These are phyloP conservation scores for Hypoxylon fuscum DNA, from an alignment of 495 filamentous ascomycete genomes.

Conservation along the genomic window DNA sequence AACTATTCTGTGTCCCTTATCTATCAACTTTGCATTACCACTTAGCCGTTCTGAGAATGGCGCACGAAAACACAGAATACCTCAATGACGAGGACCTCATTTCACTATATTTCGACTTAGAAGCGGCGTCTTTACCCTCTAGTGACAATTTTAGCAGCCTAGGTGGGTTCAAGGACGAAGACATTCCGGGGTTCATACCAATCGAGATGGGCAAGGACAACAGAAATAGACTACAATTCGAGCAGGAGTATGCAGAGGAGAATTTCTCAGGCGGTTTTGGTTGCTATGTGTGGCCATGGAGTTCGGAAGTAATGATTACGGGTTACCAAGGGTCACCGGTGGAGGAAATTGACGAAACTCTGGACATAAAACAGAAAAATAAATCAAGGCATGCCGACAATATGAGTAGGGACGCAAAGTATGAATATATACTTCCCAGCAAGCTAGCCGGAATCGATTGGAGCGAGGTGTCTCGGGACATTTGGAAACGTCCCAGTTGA, in stretches of 20 bases:
- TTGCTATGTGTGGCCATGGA: constrained; percentile 12
- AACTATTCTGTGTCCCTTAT: too few relatives aligned
- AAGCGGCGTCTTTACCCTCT: neutral
- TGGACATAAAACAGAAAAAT: neutral
- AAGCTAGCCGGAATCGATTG: too few relatives aligned
- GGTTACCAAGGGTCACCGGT: neutral
- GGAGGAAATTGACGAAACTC: neutral
- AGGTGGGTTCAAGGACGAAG: too few relatives aligned
- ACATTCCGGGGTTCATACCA: constrained; percentile 6
- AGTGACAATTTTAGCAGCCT: too few relatives aligned
- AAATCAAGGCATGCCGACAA: neutral
- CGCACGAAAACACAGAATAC: neutral
- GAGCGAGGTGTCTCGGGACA: too few relatives aligned
- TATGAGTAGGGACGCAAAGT: neutral
- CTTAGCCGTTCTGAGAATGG: too few relatives aligned
- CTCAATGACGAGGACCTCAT: constrained; percentile 7
- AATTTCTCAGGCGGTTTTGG: constrained; percentile 17
- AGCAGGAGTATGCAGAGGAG: neutral
- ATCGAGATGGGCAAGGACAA: neutral
- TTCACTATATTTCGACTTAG: constrained; percentile 20
- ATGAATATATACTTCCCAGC: constrained; percentile 8
- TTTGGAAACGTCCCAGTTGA: too few relatives aligned
- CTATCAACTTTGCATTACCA: too few relatives aligned
- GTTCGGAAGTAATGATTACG: constrained; percentile 8
- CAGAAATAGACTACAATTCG: neutral